phyloP scores from a whole-genome alignment of 129 eudicot genomes.

The carrot (Daucus carota) region DH1_v3.0 NC_030388.2:29432001-29432500 shows the following conservation, averaged over 20 bases:
- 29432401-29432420: neutral
- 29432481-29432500: neutral
- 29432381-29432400: neutral
- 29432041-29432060: constrained; percentile 93
- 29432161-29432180: neutral
- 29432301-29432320: neutral
- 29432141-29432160: neutral
- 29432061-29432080: constrained; percentile 78
- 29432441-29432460: neutral
- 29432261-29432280: neutral
- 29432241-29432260: neutral
- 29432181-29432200: neutral
- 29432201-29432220: neutral
- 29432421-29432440: neutral
- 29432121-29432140: neutral
- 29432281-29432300: neutral
- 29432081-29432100: constrained; percentile 26
- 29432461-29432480: constrained; percentile 3
- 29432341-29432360: neutral
- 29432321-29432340: neutral
- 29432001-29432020: constrained; percentile 94
- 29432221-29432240: neutral
- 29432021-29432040: constrained; percentile 87
- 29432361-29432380: neutral
- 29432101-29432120: neutral